Conservation (phyloP, 345 rosid genomes). For the Theobroma cacao region DNA sequence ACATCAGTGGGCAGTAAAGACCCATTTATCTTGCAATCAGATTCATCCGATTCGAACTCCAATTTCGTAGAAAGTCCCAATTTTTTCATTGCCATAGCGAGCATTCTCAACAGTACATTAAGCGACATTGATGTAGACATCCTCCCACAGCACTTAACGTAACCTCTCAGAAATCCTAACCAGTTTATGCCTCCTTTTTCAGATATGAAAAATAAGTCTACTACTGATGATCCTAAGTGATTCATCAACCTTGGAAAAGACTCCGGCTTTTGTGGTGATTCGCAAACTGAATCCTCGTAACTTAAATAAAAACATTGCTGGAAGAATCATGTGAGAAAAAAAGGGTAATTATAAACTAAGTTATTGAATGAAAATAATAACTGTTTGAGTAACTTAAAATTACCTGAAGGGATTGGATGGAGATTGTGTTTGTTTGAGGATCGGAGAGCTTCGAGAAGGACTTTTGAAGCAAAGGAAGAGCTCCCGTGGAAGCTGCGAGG, state of each 20-base stretch:
- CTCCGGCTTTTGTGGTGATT: conserved; percentile 37
- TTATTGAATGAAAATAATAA: neutral
- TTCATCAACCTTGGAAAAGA: conserved; percentile 48
- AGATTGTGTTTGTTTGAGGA: conserved; percentile 47
- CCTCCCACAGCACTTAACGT: conserved; percentile 76
- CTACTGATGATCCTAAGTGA: conserved; percentile 62
- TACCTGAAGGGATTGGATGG: conserved; percentile 65
- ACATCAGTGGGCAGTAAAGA: conserved; percentile 45
- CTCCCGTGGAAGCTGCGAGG: conserved; percentile 69
- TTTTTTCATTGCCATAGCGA: conserved; percentile 28
- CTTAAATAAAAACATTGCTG: conserved; percentile 65
- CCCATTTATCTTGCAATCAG: conserved; percentile 66
- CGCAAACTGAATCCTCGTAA: conserved; percentile 37
- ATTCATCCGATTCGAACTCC: conserved; percentile 61
- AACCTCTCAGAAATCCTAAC: conserved; percentile 76
- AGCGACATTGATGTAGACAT: conserved; percentile 57
- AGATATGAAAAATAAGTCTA: conserved; percentile 54
- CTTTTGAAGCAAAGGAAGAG: conserved; percentile 61
- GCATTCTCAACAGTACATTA: conserved; percentile 53
- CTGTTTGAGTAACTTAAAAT: neutral
- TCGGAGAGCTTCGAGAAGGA: conserved; percentile 62
- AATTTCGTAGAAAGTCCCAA: conserved; percentile 50
- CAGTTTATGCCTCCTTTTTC: conserved; percentile 57
- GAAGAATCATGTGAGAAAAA: conserved; percentile 13
- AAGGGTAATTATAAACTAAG: neutral